These are phyloP conservation scores for Vitis labrusca DNA, from an alignment of 164 flowering plant genomes.

Conservation along the genomic window DNA sequence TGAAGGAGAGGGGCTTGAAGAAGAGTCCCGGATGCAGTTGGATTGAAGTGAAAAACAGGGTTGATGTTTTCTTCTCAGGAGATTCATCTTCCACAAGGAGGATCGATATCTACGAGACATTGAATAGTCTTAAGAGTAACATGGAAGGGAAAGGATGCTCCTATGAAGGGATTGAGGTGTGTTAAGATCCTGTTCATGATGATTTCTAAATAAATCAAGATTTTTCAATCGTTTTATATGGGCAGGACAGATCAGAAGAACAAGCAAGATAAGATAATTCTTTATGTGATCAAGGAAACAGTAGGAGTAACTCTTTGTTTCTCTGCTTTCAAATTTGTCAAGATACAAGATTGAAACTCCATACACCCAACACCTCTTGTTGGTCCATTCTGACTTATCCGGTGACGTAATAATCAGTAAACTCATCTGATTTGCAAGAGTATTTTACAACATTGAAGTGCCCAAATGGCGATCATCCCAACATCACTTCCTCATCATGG, in stretches of 20 bases:
- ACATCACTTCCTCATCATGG: background rate
- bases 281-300: too few species aligned
- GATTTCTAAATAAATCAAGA: too few species aligned
- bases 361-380: background rate
- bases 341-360: background rate
- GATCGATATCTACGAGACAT: constrained; percentile 30
- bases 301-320: background rate
- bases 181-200: background rate
- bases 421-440: background rate
- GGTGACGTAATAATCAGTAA: background rate
- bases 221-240: too few species aligned
- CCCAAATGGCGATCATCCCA: background rate
- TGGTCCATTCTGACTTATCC: background rate
- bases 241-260: too few species aligned
- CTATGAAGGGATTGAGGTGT: constrained; percentile 4
- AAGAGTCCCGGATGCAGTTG: constrained; percentile 69
- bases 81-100: constrained; percentile 41
- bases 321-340: background rate
- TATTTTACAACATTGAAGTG: background rate
- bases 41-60: constrained; percentile 48
- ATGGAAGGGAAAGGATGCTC: constrained; percentile 28
- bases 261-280: too few species aligned
- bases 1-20: constrained; percentile 51
- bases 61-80: constrained; percentile 44
- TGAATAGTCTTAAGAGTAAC: constrained; percentile 33